Conservation (phyloP, 768 basidiomycete species). For the Rhodotorula babjevae region DNA sequence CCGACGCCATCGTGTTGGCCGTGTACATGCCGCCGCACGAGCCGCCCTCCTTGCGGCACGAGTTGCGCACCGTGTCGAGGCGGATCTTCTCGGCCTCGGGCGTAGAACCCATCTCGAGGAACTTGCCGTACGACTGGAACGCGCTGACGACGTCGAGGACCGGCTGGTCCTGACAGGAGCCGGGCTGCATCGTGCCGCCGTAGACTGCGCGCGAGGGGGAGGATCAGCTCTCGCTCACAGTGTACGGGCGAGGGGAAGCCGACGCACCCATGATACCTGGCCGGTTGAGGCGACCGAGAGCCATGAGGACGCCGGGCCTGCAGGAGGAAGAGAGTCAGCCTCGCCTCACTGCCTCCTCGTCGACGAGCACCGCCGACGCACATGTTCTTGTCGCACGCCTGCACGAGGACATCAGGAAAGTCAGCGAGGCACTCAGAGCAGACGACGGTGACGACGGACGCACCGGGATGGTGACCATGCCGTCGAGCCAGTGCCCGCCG, state of each 20-base stretch:
- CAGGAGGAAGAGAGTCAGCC: not conserved
- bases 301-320: constrained; percentile 94
- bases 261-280: constrained; percentile 73
- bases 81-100: constrained; percentile 73
- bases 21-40: constrained; percentile 71
- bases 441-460: not conserved
- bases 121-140: constrained; percentile 96
- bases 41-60: constrained; percentile 87
- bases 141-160: constrained; percentile 93
- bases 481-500: constrained; percentile 95
- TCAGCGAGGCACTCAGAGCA: not conserved
- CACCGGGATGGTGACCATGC: constrained; percentile 96
- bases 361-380: not conserved
- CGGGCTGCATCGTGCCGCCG: constrained; percentile 88
- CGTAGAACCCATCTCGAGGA: constrained; percentile 81
- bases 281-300: constrained; percentile 88
- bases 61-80: constrained; percentile 79
- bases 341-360: no score
- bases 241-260: no score
- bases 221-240: not conserved
- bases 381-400: constrained; percentile 84
- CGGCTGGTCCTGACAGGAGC: constrained; percentile 80
- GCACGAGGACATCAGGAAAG: not conserved
- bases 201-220: constrained; percentile 56
- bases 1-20: constrained; percentile 80